Evolutionary conservation across 164 flowering plant species (phyloP).

Genomic region (Magnolia kwangsiensis): DNA sequence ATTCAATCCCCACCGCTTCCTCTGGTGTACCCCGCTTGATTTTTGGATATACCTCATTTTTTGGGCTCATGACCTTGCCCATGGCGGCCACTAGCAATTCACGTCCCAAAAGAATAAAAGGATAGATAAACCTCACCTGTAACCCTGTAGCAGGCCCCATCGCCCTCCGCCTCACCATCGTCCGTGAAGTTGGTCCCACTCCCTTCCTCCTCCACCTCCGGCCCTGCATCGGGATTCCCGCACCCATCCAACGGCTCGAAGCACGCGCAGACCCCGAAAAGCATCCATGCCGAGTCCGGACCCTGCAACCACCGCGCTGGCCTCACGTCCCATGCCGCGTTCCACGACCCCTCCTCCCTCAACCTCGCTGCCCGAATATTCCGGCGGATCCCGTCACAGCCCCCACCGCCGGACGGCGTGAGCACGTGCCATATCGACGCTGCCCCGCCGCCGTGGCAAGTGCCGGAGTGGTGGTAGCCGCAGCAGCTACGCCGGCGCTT

Average conservation of each 20-base stretch:
- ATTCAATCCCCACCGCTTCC: too few species aligned
- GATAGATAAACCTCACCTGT: slow-evolving; percentile 35
- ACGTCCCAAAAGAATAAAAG: neutral
- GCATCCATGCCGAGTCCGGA: slow-evolving; percentile 78
- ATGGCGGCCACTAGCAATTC: too few species aligned
- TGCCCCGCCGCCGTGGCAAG: slow-evolving; percentile 33
- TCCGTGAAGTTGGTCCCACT: neutral
- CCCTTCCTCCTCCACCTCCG: neutral
- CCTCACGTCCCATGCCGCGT: slow-evolving; percentile 72
- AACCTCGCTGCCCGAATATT: slow-evolving; percentile 16
- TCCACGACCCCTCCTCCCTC: slow-evolving; percentile 88
- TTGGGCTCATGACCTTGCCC: too few species aligned
- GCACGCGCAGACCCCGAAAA: slow-evolving; percentile 75
- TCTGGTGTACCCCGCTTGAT: too few species aligned
- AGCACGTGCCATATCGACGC: slow-evolving; percentile 67
- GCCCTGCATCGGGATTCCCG: neutral
- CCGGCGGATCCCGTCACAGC: slow-evolving; percentile 9
- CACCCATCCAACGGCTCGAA: slow-evolving; percentile 24
- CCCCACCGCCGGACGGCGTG: slow-evolving; percentile 33
- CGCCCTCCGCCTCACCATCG: neutral
- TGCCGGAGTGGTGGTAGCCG: slow-evolving; percentile 33
- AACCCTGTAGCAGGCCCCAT: slow-evolving; percentile 43
- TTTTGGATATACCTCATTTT: too few species aligned
- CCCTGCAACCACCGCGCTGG: slow-evolving; percentile 91
- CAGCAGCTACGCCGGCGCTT: slow-evolving; percentile 10